Evolutionary conservation across 495 filamentous ascomycete species (phyloP).

Genomic region (Daldinia childiae): DNA sequence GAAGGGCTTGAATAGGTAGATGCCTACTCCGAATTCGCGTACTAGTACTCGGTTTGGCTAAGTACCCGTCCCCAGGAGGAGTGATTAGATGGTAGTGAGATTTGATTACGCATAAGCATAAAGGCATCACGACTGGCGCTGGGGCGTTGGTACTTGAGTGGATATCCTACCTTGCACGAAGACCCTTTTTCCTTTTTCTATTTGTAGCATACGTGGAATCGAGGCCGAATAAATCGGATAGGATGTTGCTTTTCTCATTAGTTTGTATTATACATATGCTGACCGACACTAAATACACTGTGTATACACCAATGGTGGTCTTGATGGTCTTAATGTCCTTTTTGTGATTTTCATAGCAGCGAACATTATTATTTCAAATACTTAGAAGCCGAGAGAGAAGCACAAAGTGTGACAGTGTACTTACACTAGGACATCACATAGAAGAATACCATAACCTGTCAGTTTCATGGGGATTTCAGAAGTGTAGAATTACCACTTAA

Average conservation of each 20-base stretch:
- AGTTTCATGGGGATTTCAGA: neutral
- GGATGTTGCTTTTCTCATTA: neutral
- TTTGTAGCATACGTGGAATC: neutral
- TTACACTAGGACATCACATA: too few species aligned
- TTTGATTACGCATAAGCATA: constrained; percentile 17
- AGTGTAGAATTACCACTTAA: neutral
- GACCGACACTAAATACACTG: neutral
- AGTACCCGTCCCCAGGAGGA: neutral
- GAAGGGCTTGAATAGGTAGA: constrained; percentile 32
- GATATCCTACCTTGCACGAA: neutral
- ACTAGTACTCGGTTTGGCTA: neutral
- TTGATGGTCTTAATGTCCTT: too few species aligned
- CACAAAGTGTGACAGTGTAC: too few species aligned
- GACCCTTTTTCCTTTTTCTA: neutral
- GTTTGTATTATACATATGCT: neutral
- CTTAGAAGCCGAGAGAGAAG: too few species aligned
- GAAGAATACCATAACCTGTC: neutral
- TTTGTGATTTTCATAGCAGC: neutral
- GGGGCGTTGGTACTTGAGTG: constrained; percentile 9
- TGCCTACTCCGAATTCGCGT: neutral
- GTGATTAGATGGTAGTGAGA: constrained; percentile 1
- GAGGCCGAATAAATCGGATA: neutral
- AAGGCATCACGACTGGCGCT: constrained; percentile 30
- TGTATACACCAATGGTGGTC: too few species aligned
- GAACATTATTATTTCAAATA: neutral